Percentiles rank a stretch among this genome's conserved stretches.
Conservation (phyloP, 2,329 filamentous ascomycete species). For the Amylocarpus encephaloides region DNA sequence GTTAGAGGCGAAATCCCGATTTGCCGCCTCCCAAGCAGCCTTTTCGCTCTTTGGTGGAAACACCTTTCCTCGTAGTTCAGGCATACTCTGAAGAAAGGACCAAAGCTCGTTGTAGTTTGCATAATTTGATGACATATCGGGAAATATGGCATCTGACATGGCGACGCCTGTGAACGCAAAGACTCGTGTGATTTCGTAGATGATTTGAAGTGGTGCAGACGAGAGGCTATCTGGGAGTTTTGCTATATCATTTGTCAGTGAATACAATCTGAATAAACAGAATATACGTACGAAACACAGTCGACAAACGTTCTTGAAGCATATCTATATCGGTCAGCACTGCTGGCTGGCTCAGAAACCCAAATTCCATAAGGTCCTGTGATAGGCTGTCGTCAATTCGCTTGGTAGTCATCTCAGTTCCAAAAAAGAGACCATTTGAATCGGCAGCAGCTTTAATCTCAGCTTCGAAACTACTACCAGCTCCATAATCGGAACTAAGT, state of each 20-base stretch:
- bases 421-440: neutral
- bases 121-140: slow-evolving; percentile 29
- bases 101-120: slow-evolving; percentile 41
- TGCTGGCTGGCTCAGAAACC: neutral
- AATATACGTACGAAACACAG: slow-evolving; percentile 17
- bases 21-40: slow-evolving; percentile 38
- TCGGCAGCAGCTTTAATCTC: slow-evolving; percentile 9
- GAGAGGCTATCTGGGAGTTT: slow-evolving; percentile 18
- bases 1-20: slow-evolving; percentile 10
- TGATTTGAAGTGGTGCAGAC: slow-evolving; percentile 15
- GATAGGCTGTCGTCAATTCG: slow-evolving; percentile 12
- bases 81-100: slow-evolving; percentile 34
- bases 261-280: no score
- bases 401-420: neutral
- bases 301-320: slow-evolving; percentile 9
- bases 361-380: slow-evolving; percentile 6
- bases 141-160: slow-evolving; percentile 14
- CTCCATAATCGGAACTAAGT: slow-evolving; percentile 20
- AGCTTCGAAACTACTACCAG: slow-evolving; percentile 21
- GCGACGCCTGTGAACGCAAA: slow-evolving; percentile 25
- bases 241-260: slow-evolving; percentile 12
- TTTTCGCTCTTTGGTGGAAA: slow-evolving; percentile 43
- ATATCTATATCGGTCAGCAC: slow-evolving; percentile 4
- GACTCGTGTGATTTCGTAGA: slow-evolving; percentile 30
- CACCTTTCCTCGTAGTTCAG: slow-evolving; percentile 37